Base-by-base conservation (phyloP, 1,139 yeast species). In the Wickerhamomyces sp. region DNA sequence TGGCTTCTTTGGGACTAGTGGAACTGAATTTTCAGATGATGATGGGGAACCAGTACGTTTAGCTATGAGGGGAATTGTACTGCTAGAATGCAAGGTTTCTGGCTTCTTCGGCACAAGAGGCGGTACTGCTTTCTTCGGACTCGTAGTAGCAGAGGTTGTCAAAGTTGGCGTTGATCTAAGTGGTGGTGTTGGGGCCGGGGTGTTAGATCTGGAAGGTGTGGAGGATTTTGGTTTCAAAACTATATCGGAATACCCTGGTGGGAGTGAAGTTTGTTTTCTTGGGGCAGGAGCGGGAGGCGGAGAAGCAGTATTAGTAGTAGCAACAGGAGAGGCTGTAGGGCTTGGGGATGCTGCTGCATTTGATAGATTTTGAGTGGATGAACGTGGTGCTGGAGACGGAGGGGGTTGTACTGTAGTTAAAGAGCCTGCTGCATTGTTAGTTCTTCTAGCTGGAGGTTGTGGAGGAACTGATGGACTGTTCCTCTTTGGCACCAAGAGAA, bases 401-500 rank as follows among this genome's bases (percentile, higher is more conserved):
- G 52, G 44, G 31, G 8, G 42, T n/a, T 13, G 45, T 27, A 10
- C 10, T 13, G 45, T 15, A 31, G 47, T 34, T 30, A 37, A 48
- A 11, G 44, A 33, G 36, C 44, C 37, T 7, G 45, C 26, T 6
- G 46, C 11, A 7, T 8, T 15, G 27, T 7, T 37, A 23, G 52
- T 44, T 41, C 58, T 54, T 45, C 63, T 54, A 6, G 56, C 56
- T n/a, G 68, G 65, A 1, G 51, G 50, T 33, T 34, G 34, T 15
- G 44, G 36, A 15, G 50, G 48, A 6, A 36, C 18, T 36, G 51
- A 29, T 29, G 10, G 42, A 27, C 43, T 33, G n/a, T 42, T 39
- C 43, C 50, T 49, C 38, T 46, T 55, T 14, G 56, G 62, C 4
- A 54, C 49, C 23, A 56, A 40, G 3, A 53, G 35, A 2, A 39